Evolutionary conservation across 1,284 basidiomycete genomes (phyloP), one percentile per base, ranked within the genome.

Genomic region (Porodaedalea pini): DNA sequence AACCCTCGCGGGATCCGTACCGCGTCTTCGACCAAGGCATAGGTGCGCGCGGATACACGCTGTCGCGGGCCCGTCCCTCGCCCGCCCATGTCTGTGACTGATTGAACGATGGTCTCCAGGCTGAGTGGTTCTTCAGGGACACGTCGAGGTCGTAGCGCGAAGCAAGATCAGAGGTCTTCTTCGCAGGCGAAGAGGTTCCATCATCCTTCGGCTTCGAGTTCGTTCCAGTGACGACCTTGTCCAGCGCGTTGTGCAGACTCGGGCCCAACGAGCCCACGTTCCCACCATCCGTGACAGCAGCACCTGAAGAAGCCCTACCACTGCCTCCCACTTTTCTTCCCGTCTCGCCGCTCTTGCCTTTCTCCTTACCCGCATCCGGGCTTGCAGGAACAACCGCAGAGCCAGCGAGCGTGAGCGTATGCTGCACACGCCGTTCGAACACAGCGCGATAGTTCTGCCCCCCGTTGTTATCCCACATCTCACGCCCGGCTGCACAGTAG

Each of bases 381-480:
- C 44, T 19, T 4, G 51, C n/a, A 4, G 49, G 37, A 11, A 57
- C 56, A 34, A 57, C 56, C 10, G 56, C 56, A 6, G 56, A 40
- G 32, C 56, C 56, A 17, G 34, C 31, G 25, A 57, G 40, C 2
- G 41, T 47, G 11, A 57, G 19, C 3, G 37, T 25, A 34, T 39
- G 48, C 25, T 50, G 47, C 34, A 40, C 19, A 17, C 47, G 51
- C 7, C 55, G 47, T 64, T 56, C 48, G 64, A 91, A 88, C 54
- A 72, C 77, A 49, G 92, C 82, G 61, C 85, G 76, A 70, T 95
- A 98, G 70, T 98, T 93, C 61, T 78, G 69, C 4, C 86, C 88
- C 37, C 69, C 72, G 68, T 98, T 97, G 75, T 94, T 96, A 71
- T 98, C 95, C 95, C 96, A 98, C 58, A 90, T 83, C 66, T 90